Conservation (phyloP, 306 rosid genomes). For the Inga laurina region DNA sequence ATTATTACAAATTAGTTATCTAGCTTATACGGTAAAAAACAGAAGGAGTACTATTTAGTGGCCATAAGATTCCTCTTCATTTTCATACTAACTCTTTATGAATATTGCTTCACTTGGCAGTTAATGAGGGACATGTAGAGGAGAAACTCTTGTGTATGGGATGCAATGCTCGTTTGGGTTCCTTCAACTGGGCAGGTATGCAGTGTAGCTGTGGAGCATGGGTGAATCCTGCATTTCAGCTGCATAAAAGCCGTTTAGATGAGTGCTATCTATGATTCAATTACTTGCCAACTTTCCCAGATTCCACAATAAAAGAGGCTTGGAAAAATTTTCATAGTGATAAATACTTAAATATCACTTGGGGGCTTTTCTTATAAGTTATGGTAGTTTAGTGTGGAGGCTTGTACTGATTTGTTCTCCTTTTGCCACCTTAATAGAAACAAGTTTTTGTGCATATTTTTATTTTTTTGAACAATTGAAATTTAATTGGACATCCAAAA, state of each 20-base stretch:
- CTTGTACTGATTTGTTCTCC: neutral
- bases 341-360: neutral
- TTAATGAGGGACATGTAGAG: slow-evolving; percentile 74
- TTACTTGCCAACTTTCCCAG: neutral
- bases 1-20: too few relatives aligned
- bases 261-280: slow-evolving; percentile 49
- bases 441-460: neutral
- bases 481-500: neutral
- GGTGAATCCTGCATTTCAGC: slow-evolving; percentile 85
- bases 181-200: slow-evolving; percentile 91
- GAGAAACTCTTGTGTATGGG: slow-evolving; percentile 70
- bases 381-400: neutral
- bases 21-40: neutral
- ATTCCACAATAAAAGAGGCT: neutral
- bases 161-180: slow-evolving; percentile 81
- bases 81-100: slow-evolving; percentile 25
- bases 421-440: neutral
- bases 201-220: slow-evolving; percentile 88
- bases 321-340: neutral
- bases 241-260: slow-evolving; percentile 75
- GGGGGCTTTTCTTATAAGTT: neutral
- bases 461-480: neutral
- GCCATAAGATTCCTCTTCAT: neutral
- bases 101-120: slow-evolving; percentile 42
- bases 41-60: neutral